Conservation (phyloP, 495 filamentous ascomycete genomes). For the Penicillium egyptiacum region DNA sequence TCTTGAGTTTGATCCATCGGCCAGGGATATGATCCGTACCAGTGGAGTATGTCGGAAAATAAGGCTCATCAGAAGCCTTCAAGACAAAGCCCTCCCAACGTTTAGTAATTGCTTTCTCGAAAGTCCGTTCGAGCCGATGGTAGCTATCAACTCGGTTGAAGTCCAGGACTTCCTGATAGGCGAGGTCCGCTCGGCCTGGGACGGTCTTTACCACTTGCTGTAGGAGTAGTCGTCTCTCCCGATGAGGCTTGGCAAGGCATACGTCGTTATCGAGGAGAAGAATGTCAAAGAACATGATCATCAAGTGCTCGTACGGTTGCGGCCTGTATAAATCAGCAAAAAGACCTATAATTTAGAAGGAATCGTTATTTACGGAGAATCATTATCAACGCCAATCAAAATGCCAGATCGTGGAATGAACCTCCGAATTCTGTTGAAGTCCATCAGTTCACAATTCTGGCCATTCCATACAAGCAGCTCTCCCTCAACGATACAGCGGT, state of each 20-base stretch:
- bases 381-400: conserved; percentile 64
- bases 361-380: conserved; percentile 61
- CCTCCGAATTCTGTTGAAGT: conserved; percentile 79
- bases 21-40: conserved; percentile 36
- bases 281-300: conserved; percentile 81
- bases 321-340: conserved; percentile 41
- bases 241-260: conserved; percentile 59
- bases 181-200: conserved; percentile 58
- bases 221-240: conserved; percentile 59
- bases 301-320: conserved; percentile 71
- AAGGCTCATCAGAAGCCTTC: conserved; percentile 75
- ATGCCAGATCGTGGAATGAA: conserved; percentile 72
- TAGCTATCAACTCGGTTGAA: conserved; percentile 50
- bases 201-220: conserved; percentile 56
- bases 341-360: no score
- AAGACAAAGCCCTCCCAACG: conserved; percentile 75
- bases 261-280: conserved; percentile 69
- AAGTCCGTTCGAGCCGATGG: conserved; percentile 55
- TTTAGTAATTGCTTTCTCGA: conserved; percentile 63
- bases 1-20: conserved; percentile 82
- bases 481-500: conserved; percentile 74
- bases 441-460: conserved; percentile 56
- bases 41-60: conserved; percentile 57
- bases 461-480: conserved; percentile 79
- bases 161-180: conserved; percentile 61